Evolutionary conservation across 1,284 basidiomycete genomes (phyloP).

Genomic region (Cryptococcus amylolentus): DNA sequence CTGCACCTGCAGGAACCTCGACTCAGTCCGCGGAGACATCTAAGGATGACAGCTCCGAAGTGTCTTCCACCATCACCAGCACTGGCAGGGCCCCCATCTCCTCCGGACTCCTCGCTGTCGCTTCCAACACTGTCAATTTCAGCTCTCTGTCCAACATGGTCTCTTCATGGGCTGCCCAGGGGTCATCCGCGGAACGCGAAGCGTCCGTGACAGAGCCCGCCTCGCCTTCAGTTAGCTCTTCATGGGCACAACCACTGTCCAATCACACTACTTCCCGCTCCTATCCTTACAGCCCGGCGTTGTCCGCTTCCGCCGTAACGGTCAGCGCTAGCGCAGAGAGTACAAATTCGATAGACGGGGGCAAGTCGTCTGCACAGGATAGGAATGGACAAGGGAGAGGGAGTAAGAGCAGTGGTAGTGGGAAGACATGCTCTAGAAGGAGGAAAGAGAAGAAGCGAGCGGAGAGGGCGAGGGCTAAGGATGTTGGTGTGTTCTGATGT

Average conservation of each 20-base stretch:
- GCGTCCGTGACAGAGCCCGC: neutral
- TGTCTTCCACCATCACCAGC: neutral
- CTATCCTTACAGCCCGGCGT: neutral
- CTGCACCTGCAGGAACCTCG: neutral
- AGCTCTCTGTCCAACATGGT: neutral
- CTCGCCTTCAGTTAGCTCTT: neutral
- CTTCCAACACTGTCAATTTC: neutral
- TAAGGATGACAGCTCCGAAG: neutral
- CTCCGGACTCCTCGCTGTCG: neutral
- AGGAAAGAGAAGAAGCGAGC: neutral
- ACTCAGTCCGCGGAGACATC: neutral
- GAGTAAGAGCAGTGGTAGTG: neutral
- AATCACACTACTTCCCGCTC: neutral
- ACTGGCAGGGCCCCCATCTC: neutral
- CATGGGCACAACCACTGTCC: neutral
- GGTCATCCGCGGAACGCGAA: neutral
- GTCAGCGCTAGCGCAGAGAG: too few relatives aligned
- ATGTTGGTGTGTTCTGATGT: too few relatives aligned
- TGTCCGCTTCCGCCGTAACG: too few relatives aligned
- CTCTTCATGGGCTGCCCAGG: neutral
- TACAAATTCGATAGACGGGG: neutral
- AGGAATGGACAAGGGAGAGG: neutral
- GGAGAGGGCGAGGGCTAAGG: neutral
- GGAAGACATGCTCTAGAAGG: slow-evolving; percentile 2
- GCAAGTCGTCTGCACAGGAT: neutral